A percentile compares a stretch with the other conserved stretches of the same genome.
These are phyloP conservation scores for Geosmithia morbida DNA, from an alignment of 2,329 filamentous ascomycete genomes.

Conservation along the genomic window DNA sequence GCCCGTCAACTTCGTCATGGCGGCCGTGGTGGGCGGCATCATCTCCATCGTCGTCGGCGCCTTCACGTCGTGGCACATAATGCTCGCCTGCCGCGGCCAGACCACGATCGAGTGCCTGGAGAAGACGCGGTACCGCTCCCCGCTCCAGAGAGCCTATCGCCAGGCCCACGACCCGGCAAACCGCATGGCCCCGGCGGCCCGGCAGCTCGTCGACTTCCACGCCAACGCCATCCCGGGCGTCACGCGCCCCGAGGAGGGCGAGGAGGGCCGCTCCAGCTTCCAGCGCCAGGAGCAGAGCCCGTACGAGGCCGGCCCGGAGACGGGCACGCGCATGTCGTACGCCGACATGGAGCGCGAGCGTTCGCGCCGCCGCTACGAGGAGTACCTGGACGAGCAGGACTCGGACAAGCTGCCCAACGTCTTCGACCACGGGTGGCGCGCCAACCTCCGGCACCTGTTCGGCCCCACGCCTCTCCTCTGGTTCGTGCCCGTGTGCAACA, in stretches of 20 bases:
- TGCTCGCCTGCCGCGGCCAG: conserved; percentile 62
- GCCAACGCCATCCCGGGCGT: conserved; percentile 69
- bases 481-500: conserved; percentile 70
- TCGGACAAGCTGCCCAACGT: conserved; percentile 79
- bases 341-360: conserved; percentile 40
- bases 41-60: conserved; percentile 79
- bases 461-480: conserved; percentile 61
- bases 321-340: conserved; percentile 27
- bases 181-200: conserved; percentile 37
- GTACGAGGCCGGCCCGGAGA: conserved; percentile 7
- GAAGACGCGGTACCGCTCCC: conserved; percentile 85
- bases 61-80: conserved; percentile 86
- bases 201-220: conserved; percentile 69
- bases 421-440: conserved; percentile 76
- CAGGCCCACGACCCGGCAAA: conserved; percentile 40
- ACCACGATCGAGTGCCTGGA: conserved; percentile 96
- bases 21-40: conserved; percentile 77
- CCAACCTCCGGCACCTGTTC: conserved; percentile 71
- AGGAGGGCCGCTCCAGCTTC: conserved; percentile 29
- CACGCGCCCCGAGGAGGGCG: conserved; percentile 70
- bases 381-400: conserved; percentile 83
- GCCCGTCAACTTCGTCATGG: conserved; percentile 81
- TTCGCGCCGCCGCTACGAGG: conserved; percentile 40
- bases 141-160: conserved; percentile 55
- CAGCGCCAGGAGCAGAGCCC: conserved; percentile 10